phyloP scores from a whole-genome alignment of 75 land plant genomes.

The Selaginella tamariscina region DNA sequence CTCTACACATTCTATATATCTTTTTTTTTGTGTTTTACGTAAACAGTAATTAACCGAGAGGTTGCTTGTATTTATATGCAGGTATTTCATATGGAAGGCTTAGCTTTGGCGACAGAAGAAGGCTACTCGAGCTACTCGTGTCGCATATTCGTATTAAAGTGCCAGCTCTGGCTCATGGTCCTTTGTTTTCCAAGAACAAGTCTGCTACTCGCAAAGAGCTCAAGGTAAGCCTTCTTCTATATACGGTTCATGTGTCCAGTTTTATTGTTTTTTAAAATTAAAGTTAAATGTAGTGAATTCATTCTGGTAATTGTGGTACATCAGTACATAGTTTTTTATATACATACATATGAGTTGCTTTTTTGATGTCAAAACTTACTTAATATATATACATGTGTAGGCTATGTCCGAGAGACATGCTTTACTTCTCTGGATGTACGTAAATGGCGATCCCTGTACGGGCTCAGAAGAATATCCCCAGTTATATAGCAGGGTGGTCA shows the following conservation, averaged over 20 bases:
- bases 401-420: not conserved
- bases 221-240: too few relatives aligned
- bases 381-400: too few relatives aligned
- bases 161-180: conserved; percentile 30
- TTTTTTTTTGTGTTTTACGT: too few relatives aligned
- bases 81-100: conserved; percentile 41
- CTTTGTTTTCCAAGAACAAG: conserved; percentile 33
- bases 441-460: not conserved
- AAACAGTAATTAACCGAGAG: conserved; percentile 1
- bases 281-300: too few relatives aligned
- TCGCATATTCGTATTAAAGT: conserved; percentile 34
- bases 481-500: not conserved
- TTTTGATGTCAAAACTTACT: too few relatives aligned
- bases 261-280: too few relatives aligned
- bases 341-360: too few relatives aligned
- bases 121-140: conserved; percentile 55
- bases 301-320: too few relatives aligned
- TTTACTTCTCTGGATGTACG: not conserved
- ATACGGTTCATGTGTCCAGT: too few relatives aligned
- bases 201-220: not conserved
- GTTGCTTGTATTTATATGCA: conserved; percentile 16
- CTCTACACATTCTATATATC: too few relatives aligned
- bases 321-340: too few relatives aligned
- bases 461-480: too few relatives aligned
- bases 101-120: conserved; percentile 64